A percentile compares a stretch with the other conserved stretches of the same genome.
Conservation (phyloP, 371 early-diverging fungal genomes). For the Capillidium heterosporum region DNA sequence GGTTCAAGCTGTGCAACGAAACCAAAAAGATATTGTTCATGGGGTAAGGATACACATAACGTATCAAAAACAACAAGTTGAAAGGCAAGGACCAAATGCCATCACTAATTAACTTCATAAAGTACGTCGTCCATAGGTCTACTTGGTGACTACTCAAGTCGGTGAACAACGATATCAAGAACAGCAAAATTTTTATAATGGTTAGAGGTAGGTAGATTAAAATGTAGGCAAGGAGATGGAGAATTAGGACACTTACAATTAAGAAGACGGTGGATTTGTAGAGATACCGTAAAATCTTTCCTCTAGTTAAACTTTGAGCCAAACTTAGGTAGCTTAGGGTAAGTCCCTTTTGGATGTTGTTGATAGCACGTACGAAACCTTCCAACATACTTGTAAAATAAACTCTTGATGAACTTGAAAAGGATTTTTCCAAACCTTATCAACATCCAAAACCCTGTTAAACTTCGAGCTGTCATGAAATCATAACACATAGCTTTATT, state of each 20-base stretch:
- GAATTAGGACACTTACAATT: background rate
- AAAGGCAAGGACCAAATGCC: conserved; percentile 16
- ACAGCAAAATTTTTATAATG: background rate
- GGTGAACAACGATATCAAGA: background rate
- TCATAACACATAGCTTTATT: no score
- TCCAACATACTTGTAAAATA: no score
- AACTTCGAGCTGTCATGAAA: no score
- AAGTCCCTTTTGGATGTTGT: no score
- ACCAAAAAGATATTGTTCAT: conserved; percentile 43
- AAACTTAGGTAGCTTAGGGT: no score
- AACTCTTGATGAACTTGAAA: no score
- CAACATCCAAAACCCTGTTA: no score
- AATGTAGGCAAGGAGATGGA: background rate
- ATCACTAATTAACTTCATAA: background rate
- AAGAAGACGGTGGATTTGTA: background rate
- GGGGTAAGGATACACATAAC: conserved; percentile 41
- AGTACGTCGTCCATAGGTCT: background rate
- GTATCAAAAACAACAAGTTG: conserved; percentile 29
- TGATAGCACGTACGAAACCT: no score
- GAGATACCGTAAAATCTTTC: background rate
- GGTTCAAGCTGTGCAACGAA: conserved; percentile 24
- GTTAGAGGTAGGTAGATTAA: background rate
- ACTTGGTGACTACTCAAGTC: background rate
- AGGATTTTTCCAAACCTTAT: no score
- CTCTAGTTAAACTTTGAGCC: no score